Base-by-base conservation (phyloP, 208 protist species). In the Acanthamoeba rhysodes region DNA sequence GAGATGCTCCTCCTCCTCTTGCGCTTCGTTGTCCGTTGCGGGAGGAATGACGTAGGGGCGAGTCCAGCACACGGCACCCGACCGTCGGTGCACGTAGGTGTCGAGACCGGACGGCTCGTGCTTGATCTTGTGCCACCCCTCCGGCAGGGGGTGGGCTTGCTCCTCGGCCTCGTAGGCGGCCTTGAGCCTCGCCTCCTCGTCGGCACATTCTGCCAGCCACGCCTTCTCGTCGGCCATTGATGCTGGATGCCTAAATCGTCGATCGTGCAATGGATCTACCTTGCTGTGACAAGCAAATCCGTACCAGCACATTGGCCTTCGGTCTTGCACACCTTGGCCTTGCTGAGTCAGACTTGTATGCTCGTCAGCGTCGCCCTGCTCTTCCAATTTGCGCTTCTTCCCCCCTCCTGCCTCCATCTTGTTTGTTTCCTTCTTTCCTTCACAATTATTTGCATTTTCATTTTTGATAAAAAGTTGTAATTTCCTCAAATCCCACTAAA, bases 61-160 rank as follows among this genome's bases (percentile, higher is more conserved):
- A n/a, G 85, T 92, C 85, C 85, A 92, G 34, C 34, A 34, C 29
- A 92, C n/a, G 37, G 85, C 85, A 53, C 85, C 55, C 55, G 85
- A 72, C 9, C 24, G 34, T 6, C 10, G 18, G 45, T 92, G 85
- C 48, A 72, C 1, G 41, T 92, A 92, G 64, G 12, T 72, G 24
- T 8, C 29, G 14, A 92, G 59, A 64, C 48, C 48, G 0, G 37
- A 66, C n/a, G 32, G 29, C 59, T 66, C 41, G 57, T 92, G 85
- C 50, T 55, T 34, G 37, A 92, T 27, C n/a, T 32, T 92, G 22
- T 48, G 22, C 85, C 85, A 92, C 12, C 85, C 85, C 20, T 92
- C 85, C 7, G 85, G 85, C 22, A 92, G 55, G 16, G 55, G 59
- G 32, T 92, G 85, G 14, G 85, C 85, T 27, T 72, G 48, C 18